Conservation (phyloP, 1,284 basidiomycete species). For the Heterobasidion parviporum region DNA sequence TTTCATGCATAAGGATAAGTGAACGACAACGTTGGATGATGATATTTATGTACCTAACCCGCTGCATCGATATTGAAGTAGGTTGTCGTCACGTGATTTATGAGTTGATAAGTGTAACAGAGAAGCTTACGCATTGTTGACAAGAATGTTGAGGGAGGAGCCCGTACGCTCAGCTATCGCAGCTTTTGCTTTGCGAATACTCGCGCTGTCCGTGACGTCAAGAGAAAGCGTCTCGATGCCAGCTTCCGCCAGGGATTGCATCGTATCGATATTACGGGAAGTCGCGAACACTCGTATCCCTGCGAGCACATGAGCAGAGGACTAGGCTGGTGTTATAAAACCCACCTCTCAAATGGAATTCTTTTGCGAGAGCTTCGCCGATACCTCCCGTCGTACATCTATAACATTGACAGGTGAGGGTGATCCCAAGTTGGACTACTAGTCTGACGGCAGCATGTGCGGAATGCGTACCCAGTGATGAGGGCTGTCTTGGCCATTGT, state of each 20-base stretch:
- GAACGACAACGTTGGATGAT: not conserved
- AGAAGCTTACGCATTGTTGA: conserved; percentile 23
- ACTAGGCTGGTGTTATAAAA: not conserved
- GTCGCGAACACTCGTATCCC: conserved; percentile 24
- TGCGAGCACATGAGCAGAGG: conserved; percentile 4
- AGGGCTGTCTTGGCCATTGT: conserved; percentile 12
- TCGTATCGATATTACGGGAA: conserved; percentile 16
- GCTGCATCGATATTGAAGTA: not conserved
- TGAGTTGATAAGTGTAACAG: not conserved
- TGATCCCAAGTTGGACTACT: no score
- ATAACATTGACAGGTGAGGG: not conserved
- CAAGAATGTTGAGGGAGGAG: conserved; percentile 22
- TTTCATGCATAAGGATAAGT: not conserved
- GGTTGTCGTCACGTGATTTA: no score
- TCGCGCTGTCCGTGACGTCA: conserved; percentile 19
- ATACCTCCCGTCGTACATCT: conserved; percentile 17
- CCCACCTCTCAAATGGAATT: conserved; percentile 15
- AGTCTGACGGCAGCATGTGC: not conserved
- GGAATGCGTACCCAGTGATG: conserved; percentile 10
- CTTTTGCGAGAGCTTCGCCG: conserved; percentile 17
- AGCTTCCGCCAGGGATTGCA: conserved; percentile 14
- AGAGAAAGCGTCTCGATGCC: conserved; percentile 20
- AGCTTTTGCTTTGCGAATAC: conserved; percentile 12
- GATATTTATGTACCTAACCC: not conserved
- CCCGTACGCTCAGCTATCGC: conserved; percentile 14